Evolutionary conservation across 2,329 filamentous ascomycete species (phyloP).

Genomic region (Pseudogymnoascus sp.): DNA sequence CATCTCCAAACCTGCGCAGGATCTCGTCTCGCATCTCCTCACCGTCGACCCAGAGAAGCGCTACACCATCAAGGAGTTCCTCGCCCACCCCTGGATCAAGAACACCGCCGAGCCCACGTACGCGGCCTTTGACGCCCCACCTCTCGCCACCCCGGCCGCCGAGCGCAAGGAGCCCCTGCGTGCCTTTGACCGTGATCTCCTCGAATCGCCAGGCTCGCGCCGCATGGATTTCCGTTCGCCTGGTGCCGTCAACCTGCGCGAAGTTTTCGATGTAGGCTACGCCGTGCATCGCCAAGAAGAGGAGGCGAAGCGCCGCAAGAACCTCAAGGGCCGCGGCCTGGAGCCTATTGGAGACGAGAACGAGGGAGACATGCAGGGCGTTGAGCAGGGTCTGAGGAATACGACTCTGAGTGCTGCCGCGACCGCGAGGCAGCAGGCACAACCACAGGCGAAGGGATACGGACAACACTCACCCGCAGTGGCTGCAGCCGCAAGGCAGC

Average conservation of each 20-base stretch:
- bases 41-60: constrained; percentile 93
- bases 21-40: constrained; percentile 85
- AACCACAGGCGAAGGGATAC: constrained; percentile 52
- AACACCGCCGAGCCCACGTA: constrained; percentile 59
- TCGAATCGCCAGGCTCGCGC: constrained; percentile 50
- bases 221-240: constrained; percentile 91
- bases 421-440: constrained; percentile 44
- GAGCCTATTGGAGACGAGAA: constrained; percentile 58
- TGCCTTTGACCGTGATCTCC: constrained; percentile 48
- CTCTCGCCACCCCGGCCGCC: constrained; percentile 57
- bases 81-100: constrained; percentile 89
- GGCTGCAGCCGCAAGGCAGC: constrained; percentile 73
- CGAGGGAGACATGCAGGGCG: constrained; percentile 55
- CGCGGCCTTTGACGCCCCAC: constrained; percentile 60
- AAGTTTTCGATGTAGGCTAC: constrained; percentile 98
- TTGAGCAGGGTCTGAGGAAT: constrained; percentile 83
- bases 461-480: constrained; percentile 82
- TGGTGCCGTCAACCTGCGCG: constrained; percentile 86
- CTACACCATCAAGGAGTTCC: constrained; percentile 86
- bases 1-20: constrained; percentile 89
- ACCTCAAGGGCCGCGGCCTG: constrained; percentile 59
- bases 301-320: constrained; percentile 84
- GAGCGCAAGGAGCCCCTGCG: constrained; percentile 33
- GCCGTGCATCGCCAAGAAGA: constrained; percentile 95
- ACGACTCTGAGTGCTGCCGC: constrained; percentile 65